Conservation (phyloP, 2,329 filamentous ascomycete species). For the Fusarium continuum region DNA sequence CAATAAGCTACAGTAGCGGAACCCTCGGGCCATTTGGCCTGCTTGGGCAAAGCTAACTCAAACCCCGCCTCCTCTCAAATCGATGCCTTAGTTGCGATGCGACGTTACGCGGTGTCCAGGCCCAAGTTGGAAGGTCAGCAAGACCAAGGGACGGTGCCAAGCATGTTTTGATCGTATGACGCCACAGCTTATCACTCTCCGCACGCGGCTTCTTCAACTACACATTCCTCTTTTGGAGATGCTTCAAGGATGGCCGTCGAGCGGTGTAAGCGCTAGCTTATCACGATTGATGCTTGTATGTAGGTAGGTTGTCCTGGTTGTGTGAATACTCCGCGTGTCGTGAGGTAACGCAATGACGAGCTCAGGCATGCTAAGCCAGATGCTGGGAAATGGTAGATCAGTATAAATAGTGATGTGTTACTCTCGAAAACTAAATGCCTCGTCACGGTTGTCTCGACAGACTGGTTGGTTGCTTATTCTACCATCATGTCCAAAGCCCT, state of each 20-base stretch:
- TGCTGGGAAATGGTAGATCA: fast-evolving
- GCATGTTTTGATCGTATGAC: conserved; percentile 14
- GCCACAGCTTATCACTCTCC: conserved; percentile 24
- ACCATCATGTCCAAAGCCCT: conserved; percentile 20
- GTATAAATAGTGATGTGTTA: conserved; percentile 8
- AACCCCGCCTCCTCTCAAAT: not conserved
- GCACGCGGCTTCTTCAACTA: not conserved
- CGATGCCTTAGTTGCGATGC: not conserved
- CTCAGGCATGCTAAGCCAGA: not conserved
- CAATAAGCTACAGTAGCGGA: conserved; percentile 6
- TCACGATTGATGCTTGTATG: not conserved
- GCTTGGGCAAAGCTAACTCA: not conserved
- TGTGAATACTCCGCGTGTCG: conserved; percentile 8
- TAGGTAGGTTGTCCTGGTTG: no score
- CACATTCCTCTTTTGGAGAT: conserved; percentile 29
- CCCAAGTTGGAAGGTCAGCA: conserved; percentile 29
- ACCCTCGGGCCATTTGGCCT: not conserved
- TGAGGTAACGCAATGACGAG: not conserved
- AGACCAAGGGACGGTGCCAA: conserved; percentile 7
- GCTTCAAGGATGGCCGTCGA: not conserved
- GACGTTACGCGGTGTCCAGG: conserved; percentile 6
- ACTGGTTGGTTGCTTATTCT: no score
- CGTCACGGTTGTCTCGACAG: not conserved
- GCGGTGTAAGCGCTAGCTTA: conserved; percentile 31
- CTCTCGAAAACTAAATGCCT: fast-evolving